A percentile compares a stretch with the other conserved stretches of the same genome.
Evolutionary conservation across 83 land plant species (phyloP).

Genomic region (Thuja plicata): DNA sequence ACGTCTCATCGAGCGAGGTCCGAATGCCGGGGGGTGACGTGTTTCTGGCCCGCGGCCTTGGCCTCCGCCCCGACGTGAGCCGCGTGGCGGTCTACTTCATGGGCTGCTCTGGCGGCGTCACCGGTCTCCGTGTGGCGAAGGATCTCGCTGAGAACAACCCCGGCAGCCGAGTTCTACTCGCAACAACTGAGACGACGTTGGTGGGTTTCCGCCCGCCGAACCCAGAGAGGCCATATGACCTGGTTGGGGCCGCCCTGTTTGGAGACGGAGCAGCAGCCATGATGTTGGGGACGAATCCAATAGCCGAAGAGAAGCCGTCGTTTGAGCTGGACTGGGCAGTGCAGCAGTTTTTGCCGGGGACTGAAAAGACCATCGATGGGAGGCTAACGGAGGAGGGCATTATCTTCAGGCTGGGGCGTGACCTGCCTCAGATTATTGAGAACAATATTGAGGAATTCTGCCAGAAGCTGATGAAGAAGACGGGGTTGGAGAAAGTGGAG

Average conservation of each 20-base stretch:
- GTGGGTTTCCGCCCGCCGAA: constrained; percentile 86
- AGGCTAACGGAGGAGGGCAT: constrained; percentile 86
- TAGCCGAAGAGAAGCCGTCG: constrained; percentile 45
- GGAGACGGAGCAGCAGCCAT: constrained; percentile 97
- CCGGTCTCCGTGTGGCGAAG: constrained; percentile 92
- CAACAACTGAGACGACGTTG: constrained; percentile 87
- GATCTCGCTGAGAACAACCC: constrained; percentile 99
- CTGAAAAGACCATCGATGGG: constrained; percentile 79
- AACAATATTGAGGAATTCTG: constrained; percentile 75
- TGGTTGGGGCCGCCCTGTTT: constrained; percentile 93
- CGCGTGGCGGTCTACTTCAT: constrained; percentile 79
- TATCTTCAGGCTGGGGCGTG: constrained; percentile 81
- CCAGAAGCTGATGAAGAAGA: constrained; percentile 33
- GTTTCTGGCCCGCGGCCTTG: constrained; percentile 69
- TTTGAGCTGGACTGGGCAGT: constrained; percentile 83
- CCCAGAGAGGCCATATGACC: constrained; percentile 81
- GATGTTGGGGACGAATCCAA: constrained; percentile 77
- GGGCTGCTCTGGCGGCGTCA: constrained; percentile 96
- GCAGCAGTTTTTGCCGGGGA: constrained; percentile 77
- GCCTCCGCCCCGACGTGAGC: constrained; percentile 55
- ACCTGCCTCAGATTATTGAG: constrained; percentile 88
- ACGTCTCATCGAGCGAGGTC: constrained; percentile 95
- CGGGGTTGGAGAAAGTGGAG: constrained; percentile 18
- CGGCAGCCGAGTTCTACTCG: constrained; percentile 74
- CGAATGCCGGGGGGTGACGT: constrained; percentile 97